These are phyloP conservation scores for Myochromella boudieri DNA, from an alignment of 768 basidiomycete genomes.

Conservation along the genomic window DNA sequence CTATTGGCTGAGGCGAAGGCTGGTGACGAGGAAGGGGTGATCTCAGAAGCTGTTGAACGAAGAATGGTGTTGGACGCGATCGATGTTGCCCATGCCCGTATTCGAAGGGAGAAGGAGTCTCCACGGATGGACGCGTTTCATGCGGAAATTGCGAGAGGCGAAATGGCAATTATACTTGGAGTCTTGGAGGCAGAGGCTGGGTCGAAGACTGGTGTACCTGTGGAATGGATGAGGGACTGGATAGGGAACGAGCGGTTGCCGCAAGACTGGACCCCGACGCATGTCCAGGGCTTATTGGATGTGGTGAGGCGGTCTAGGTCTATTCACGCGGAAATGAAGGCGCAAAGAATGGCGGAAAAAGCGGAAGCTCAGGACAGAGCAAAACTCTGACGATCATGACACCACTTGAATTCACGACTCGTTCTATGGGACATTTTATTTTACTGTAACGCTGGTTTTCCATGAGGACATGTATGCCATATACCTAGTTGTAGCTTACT, in stretches of 20 bases:
- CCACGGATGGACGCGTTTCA: slow-evolving; percentile 43
- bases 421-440: too few species aligned
- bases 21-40: slow-evolving; percentile 26
- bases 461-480: background rate
- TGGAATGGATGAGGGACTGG: slow-evolving; percentile 50
- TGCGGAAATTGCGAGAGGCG: slow-evolving; percentile 64
- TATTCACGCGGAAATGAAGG: slow-evolving; percentile 28
- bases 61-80: slow-evolving; percentile 32
- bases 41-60: slow-evolving; percentile 17
- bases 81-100: slow-evolving; percentile 50
- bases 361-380: slow-evolving; percentile 4
- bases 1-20: slow-evolving; percentile 35
- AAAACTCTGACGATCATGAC: background rate
- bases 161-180: slow-evolving; percentile 65
- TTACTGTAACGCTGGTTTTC: too few species aligned
- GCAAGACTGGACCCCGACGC: slow-evolving; percentile 39
- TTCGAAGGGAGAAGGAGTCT: slow-evolving; percentile 49
- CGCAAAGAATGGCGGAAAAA: slow-evolving; percentile 10
- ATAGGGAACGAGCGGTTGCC: slow-evolving; percentile 53
- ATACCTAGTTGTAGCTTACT: background rate
- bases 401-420: too few species aligned
- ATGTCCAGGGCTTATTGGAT: slow-evolving; percentile 33
- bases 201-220: slow-evolving; percentile 39
- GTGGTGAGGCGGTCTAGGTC: slow-evolving; percentile 31
- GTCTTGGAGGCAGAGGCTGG: slow-evolving; percentile 46